Evolutionary conservation across 148 eudicot genomes (phyloP), one percentile per base, ranked within the genome.

Genomic region (Rhododendron ferrugineum): DNA sequence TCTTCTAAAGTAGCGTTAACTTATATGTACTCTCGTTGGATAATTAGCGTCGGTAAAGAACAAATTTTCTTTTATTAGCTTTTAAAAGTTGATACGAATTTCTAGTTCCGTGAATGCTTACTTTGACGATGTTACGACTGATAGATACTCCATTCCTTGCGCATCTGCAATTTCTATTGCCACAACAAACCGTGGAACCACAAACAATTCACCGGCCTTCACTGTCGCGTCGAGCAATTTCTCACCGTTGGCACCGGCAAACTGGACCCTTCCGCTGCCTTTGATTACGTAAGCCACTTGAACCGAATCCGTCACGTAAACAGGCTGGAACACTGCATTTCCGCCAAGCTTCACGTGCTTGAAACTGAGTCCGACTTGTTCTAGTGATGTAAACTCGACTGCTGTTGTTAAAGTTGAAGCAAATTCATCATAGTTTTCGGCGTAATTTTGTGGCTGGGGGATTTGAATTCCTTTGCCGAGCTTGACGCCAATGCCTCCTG

Each of bases 241-340:
- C n/a, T 85, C 26, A 0, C 93, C 92, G 36, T 81, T 47, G 49
- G 85, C 64, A 0, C 90, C 89, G 76, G 88, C 87, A 66, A 93
- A 78, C 82, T 86, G 87, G 78, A 92, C 78, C 54, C 85, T 60
- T 47, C 92, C 92, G 73, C 92, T 83, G 44, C 95, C 95, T 74
- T 81, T 86, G 3, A 81, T 82, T 3, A 90, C 90, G 85, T 88
- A 91, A 77, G 66, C 82, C 0, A 89, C 36, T 56, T 87, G 88
- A 86, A 72, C 82, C 49, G 87, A 83, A 76, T 87, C 89, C 2
- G 85, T 86, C 52, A 80, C 83, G 64, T 82, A 91, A 11, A 23
- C 46, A 2, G 93, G 92, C 36, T 83, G 88, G 22, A 80, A 44
- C 78, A 84, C 78, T 3, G 88, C 83, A 77, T 84, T 82, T 4